Conservation (phyloP, 345 rosid species). For the Hibiscus tridactylites region DNA sequence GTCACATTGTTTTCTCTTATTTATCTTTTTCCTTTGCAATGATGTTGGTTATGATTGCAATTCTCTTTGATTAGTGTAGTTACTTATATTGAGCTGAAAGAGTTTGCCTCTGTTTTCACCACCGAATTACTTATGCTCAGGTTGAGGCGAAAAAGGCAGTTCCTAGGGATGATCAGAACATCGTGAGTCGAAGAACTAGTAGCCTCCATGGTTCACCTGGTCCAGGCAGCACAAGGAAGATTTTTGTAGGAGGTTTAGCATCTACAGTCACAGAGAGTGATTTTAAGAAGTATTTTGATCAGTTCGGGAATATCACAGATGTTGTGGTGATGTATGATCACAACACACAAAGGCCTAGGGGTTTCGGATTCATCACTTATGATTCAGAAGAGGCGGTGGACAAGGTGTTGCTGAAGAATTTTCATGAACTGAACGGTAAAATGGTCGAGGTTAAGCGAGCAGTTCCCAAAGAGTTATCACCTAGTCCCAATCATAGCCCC, state of each 20-base stretch:
- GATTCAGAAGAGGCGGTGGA: slow-evolving; percentile 1
- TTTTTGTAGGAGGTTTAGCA: not conserved
- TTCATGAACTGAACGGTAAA: not conserved
- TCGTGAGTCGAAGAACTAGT: not conserved
- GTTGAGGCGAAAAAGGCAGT: not conserved
- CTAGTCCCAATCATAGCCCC: not conserved
- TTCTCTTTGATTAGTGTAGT: not conserved
- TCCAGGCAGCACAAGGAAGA: not conserved
- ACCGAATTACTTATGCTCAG: not conserved
- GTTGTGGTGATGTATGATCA: slow-evolving; percentile 1
- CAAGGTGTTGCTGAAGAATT: not conserved
- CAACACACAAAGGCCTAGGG: not conserved
- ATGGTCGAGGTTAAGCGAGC: not conserved
- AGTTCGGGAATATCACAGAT: not conserved
- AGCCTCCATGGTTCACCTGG: slow-evolving; percentile 2
- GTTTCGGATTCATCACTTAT: not conserved
- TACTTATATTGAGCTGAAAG: not conserved
- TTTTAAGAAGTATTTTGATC: not conserved
- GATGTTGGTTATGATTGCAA: not conserved
- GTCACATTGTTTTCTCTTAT: not conserved
- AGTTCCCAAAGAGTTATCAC: not conserved
- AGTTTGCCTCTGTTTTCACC: not conserved
- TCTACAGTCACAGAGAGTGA: not conserved
- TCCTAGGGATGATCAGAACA: slow-evolving; percentile 1
- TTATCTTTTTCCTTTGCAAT: not conserved